Conservation (phyloP, 306 rosid genomes). For the Ceratonia siliqua region DNA sequence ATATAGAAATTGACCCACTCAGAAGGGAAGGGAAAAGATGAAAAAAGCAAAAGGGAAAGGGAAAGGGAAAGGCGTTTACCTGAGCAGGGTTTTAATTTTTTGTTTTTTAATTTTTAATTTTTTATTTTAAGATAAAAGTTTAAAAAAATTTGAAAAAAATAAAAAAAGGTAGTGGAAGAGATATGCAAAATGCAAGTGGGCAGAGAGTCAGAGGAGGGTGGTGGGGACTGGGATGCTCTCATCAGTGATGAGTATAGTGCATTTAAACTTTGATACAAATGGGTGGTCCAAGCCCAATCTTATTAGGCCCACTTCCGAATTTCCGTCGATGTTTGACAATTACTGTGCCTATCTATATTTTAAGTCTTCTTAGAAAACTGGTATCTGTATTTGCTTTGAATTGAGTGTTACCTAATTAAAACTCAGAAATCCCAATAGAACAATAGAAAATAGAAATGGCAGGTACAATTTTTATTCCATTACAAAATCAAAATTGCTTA, state of each 20-base stretch:
- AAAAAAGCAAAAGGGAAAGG: no score
- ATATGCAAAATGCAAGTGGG: conserved; percentile 33
- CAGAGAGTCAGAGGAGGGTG: conserved; percentile 6
- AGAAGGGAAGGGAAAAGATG: neutral
- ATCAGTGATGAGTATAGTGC: neutral
- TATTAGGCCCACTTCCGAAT: conserved; percentile 6
- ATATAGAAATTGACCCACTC: conserved; percentile 39
- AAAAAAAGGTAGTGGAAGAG: neutral
- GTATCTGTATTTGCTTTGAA: no score
- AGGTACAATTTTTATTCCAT: neutral
- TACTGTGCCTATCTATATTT: no score
- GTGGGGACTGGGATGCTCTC: conserved; percentile 19
- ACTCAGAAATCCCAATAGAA: neutral
- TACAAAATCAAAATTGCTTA: conserved; percentile 13
- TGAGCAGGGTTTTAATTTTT: no score
- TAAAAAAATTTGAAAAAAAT: no score
- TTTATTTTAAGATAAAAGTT: no score
- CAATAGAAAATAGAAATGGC: conserved; percentile 8
- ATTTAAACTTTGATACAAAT: conserved; percentile 1
- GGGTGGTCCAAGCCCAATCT: conserved; percentile 24
- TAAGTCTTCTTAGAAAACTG: no score
- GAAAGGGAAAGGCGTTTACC: no score
- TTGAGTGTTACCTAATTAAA: neutral
- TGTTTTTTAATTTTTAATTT: no score
- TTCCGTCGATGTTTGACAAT: neutral